Percentiles rank a stretch among this genome's conserved stretches.
phyloP scores from a whole-genome alignment of 768 basidiomycete genomes.

The Suillus hirtellus region DNA sequence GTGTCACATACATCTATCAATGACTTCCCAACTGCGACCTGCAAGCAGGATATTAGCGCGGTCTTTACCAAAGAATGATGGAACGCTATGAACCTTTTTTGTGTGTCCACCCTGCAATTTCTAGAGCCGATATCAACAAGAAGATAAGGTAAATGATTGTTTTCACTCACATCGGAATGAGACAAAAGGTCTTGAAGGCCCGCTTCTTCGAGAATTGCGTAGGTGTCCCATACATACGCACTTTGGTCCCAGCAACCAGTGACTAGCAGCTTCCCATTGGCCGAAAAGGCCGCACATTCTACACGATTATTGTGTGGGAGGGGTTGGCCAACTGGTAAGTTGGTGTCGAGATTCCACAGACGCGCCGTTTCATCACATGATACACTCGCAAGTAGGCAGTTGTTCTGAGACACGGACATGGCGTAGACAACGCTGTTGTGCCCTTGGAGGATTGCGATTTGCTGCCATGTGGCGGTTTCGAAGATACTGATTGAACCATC shows the following conservation, averaged over 20 bases:
- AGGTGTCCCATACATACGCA: neutral
- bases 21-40: neutral
- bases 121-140: neutral
- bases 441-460: neutral
- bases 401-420: neutral
- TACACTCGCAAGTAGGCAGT: neutral
- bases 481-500: neutral
- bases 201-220: neutral
- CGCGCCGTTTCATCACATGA: neutral
- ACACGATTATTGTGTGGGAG: neutral
- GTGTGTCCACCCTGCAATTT: neutral
- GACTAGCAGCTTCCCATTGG: neutral
- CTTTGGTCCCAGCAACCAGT: neutral
- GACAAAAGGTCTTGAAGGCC: neutral
- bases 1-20: neutral
- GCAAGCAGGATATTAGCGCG: neutral
- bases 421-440: neutral
- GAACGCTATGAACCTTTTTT: neutral
- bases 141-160: too few species aligned
- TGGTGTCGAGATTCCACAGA: slow-evolving; percentile 3
- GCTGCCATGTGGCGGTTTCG: neutral
- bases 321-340: neutral
- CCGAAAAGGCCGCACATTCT: neutral
- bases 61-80: neutral
- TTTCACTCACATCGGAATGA: neutral